A percentile compares a stretch with the other conserved stretches of the same genome.
These are phyloP conservation scores for Cochlearia excelsa DNA, from an alignment of 345 rosid species.

Conservation along the genomic window DNA sequence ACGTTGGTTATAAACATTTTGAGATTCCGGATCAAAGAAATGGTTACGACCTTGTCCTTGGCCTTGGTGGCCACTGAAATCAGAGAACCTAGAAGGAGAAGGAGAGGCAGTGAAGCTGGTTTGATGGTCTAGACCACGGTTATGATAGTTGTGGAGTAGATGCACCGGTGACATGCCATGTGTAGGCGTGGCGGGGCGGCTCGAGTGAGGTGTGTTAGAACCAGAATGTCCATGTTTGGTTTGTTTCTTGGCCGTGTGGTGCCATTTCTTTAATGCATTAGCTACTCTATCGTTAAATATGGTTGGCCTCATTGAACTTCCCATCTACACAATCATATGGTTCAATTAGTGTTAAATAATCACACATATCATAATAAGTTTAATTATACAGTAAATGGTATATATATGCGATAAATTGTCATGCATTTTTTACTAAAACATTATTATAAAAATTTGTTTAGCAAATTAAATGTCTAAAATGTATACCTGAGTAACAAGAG, in stretches of 20 bases:
- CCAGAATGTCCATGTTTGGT: constrained; percentile 56
- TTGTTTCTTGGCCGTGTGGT: constrained; percentile 62
- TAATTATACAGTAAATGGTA: too few relatives aligned
- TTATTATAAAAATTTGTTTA: not conserved
- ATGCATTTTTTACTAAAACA: too few relatives aligned
- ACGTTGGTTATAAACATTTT: constrained; percentile 18
- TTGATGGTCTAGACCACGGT: constrained; percentile 40
- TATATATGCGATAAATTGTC: too few relatives aligned
- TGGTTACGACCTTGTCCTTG: constrained; percentile 34
- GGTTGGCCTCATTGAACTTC: constrained; percentile 79
- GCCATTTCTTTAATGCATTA: constrained; percentile 79
- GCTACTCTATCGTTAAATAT: constrained; percentile 76
- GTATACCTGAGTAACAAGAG: constrained; percentile 84
- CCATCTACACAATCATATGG: constrained; percentile 55
- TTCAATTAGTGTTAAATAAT: too few relatives aligned
- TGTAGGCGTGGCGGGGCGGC: constrained; percentile 67
- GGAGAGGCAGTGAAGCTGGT: constrained; percentile 52
- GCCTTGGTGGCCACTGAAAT: constrained; percentile 29
- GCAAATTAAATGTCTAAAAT: not conserved
- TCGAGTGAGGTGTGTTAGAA: constrained; percentile 52
- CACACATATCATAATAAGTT: too few relatives aligned
- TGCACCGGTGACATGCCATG: constrained; percentile 75
- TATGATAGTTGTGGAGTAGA: constrained; percentile 52
- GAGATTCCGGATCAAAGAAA: constrained; percentile 42
- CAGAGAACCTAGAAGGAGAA: constrained; percentile 34